phyloP scores from a whole-genome alignment of 208 protist genomes.

The Trypanosomatidae sp. region DNA sequence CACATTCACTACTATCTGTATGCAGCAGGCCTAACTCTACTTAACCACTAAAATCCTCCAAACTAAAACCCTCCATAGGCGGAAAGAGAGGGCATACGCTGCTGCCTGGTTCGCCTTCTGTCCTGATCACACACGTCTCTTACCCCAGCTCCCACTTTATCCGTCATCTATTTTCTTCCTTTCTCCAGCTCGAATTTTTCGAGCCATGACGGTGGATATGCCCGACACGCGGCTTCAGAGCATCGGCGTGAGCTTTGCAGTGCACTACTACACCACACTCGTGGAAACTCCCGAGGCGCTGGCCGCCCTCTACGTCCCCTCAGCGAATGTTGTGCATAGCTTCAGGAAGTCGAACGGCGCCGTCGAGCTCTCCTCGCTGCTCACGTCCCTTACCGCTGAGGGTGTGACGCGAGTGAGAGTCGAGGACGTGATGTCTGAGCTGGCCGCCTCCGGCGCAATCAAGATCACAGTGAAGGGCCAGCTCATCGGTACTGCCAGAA shows the following conservation, averaged over 20 bases:
- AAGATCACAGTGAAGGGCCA: constrained; percentile 41
- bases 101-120: background rate
- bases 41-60: background rate
- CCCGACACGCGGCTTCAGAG: constrained; percentile 25
- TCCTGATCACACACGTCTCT: background rate
- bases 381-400: constrained; percentile 27
- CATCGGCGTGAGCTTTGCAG: constrained; percentile 67
- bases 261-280: constrained; percentile 67
- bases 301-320: constrained; percentile 43
- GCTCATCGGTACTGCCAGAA: constrained; percentile 5
- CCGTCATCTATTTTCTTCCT: background rate
- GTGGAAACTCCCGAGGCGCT: constrained; percentile 49
- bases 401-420: constrained; percentile 36
- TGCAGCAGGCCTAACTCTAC: background rate
- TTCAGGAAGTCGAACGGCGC: constrained; percentile 31
- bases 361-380: constrained; percentile 29
- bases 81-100: background rate
- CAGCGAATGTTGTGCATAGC: constrained; percentile 47
- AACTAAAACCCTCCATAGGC: background rate
- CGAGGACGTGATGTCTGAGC: constrained; percentile 26
- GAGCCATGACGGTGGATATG: constrained; percentile 10
- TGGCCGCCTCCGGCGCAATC: constrained; percentile 33
- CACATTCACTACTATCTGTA: background rate
- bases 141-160: background rate
- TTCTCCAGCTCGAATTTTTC: background rate